These are phyloP conservation scores for Dujonia santamariae DNA, from an alignment of 1,139 yeast species.

Conservation along the genomic window DNA sequence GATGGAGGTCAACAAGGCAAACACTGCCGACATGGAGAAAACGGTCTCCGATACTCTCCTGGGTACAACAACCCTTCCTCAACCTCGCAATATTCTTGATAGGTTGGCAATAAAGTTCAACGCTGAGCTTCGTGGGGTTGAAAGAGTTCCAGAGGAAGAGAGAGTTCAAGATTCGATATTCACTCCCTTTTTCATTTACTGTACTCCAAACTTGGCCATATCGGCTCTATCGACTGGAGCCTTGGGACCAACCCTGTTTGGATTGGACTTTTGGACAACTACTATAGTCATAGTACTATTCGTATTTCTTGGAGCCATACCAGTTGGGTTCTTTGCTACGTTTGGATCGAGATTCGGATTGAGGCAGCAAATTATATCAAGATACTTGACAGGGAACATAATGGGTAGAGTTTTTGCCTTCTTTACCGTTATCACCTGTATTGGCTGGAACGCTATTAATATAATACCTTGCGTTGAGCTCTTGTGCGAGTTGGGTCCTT, in stretches of 20 bases:
- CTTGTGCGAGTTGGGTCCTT: slow-evolving; percentile 21
- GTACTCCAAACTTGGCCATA: slow-evolving; percentile 31
- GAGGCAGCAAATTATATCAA: slow-evolving; percentile 30
- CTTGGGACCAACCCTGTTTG: slow-evolving; percentile 26
- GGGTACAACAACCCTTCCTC: no score
- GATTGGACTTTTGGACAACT: slow-evolving; percentile 32
- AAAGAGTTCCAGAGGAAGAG: slow-evolving; percentile 43
- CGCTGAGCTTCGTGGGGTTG: slow-evolving; percentile 48
- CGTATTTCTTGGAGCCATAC: slow-evolving; percentile 26
- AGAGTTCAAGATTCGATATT: slow-evolving; percentile 24
- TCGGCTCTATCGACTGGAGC: slow-evolving; percentile 29
- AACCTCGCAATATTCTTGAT: slow-evolving; percentile 26
- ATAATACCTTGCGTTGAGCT: slow-evolving; percentile 31
- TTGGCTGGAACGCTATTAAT: slow-evolving; percentile 37
- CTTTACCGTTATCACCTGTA: slow-evolving; percentile 28
- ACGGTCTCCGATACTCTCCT: no score
- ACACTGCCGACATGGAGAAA: no score
- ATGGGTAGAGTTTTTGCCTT: slow-evolving; percentile 31
- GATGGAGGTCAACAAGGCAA: no score
- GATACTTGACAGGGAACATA: slow-evolving; percentile 29
- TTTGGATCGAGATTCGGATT: slow-evolving; percentile 31
- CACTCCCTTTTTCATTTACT: slow-evolving; percentile 26
- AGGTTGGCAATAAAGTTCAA: slow-evolving; percentile 29
- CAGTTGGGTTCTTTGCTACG: slow-evolving; percentile 28
- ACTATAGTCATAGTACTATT: slow-evolving; percentile 25